phyloP scores from a whole-genome alignment of 306 rosid species.

The Prunus campanulata region DNA sequence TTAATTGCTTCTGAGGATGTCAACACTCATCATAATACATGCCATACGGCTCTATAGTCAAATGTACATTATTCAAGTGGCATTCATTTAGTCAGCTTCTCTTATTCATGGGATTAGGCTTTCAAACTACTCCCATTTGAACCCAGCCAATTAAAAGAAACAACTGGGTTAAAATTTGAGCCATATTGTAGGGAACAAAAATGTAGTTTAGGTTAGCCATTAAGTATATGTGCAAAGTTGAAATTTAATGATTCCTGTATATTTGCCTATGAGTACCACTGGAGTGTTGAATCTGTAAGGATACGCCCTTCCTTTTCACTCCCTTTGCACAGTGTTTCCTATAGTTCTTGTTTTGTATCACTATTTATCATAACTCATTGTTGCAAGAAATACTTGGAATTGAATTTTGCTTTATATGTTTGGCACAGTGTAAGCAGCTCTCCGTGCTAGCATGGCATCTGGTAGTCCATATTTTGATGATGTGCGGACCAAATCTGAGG shows the following conservation, averaged over 20 bases:
- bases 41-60: no score
- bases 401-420: conserved; percentile 8
- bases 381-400: background rate
- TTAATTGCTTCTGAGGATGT: no score
- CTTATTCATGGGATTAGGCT: no score
- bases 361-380: background rate
- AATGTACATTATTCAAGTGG: no score
- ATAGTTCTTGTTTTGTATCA: background rate
- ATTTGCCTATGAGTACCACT: background rate
- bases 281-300: background rate
- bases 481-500: conserved; percentile 62
- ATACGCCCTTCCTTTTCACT: background rate
- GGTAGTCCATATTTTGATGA: conserved; percentile 69
- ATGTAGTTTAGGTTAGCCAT: no score
- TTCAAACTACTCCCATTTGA: no score
- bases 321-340: background rate
- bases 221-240: background rate
- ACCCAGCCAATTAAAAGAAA: no score
- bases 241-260: background rate
- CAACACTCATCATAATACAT: no score
- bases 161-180: background rate
- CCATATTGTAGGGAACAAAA: background rate
- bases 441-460: conserved; percentile 51
- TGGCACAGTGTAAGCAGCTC: conserved; percentile 26
- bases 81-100: no score